Evolutionary conservation across 2,329 filamentous ascomycete genomes (phyloP).

Genomic region (Chaetomiaceae sp.): DNA sequence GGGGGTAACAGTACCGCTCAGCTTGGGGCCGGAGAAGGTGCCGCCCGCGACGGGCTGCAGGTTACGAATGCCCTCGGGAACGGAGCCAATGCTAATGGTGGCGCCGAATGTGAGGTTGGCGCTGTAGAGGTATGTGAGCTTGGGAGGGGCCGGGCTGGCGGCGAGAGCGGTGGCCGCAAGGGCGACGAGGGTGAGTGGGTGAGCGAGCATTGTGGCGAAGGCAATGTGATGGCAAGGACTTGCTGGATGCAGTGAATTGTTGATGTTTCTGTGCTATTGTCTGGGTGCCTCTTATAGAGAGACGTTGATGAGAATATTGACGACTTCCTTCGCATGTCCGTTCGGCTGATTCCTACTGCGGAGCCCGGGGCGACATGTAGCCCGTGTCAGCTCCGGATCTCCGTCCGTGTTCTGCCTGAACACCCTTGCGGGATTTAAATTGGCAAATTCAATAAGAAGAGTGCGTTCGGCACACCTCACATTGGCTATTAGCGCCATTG

Average conservation of each 20-base stretch:
- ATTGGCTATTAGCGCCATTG: too few species aligned
- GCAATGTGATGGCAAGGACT: not conserved
- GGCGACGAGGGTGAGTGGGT: constrained; percentile 5
- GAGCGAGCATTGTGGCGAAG: constrained; percentile 3
- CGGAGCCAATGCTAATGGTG: constrained; percentile 21
- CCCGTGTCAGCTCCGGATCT: not conserved
- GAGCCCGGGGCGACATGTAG: not conserved
- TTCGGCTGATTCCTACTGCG: not conserved
- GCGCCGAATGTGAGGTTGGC: constrained; percentile 24
- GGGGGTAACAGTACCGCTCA: constrained; percentile 21
- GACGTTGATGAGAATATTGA: too few species aligned
- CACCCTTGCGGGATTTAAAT: not conserved
- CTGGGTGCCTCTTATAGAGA: too few species aligned
- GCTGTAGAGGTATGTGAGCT: constrained; percentile 26
- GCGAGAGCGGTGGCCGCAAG: constrained; percentile 3
- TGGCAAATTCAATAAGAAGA: too few species aligned
- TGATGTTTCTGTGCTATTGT: not conserved
- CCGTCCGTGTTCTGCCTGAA: not conserved
- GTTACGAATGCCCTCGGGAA: constrained; percentile 22
- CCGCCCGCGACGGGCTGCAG: constrained; percentile 34
- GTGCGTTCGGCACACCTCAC: too few species aligned
- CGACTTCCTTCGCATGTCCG: not conserved
- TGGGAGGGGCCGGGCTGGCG: constrained; percentile 18
- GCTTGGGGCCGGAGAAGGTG: constrained; percentile 31
- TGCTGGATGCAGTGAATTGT: not conserved